Percentiles rank a stretch among this genome's conserved stretches.
Conservation (phyloP, 2,329 filamentous ascomycete species). For the Boeremia exigua region DNA sequence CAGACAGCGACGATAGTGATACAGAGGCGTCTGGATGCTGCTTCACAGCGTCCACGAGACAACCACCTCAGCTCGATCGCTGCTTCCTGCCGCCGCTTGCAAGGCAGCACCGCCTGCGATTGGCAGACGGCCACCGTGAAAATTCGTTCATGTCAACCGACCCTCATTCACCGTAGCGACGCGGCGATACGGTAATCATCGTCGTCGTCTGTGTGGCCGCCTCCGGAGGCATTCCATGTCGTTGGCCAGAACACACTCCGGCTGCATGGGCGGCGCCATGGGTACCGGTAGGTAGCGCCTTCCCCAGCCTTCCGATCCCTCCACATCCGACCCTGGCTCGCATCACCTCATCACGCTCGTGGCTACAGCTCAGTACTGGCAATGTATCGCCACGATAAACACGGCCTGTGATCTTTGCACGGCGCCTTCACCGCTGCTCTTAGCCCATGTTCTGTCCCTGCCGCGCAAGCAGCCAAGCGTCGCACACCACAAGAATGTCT, state of each 20-base stretch:
- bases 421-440: neutral
- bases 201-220: neutral
- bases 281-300: neutral
- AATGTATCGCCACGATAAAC: constrained; percentile 5
- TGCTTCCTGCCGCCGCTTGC: constrained; percentile 3
- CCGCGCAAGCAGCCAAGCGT: constrained; percentile 4
- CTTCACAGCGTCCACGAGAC: constrained; percentile 3
- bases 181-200: neutral
- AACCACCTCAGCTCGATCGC: neutral
- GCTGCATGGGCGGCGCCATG: neutral
- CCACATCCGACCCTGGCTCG: neutral
- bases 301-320: constrained; percentile 1
- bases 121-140: constrained; percentile 10
- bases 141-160: constrained; percentile 31
- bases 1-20: neutral
- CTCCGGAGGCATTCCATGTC: neutral
- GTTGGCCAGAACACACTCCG: neutral
- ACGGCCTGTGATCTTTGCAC: constrained; percentile 4
- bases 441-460: neutral
- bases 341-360: neutral
- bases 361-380: neutral
- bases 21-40: neutral
- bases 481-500: neutral
- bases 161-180: neutral
- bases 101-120: neutral